Evolutionary conservation across 495 filamentous ascomycete species (phyloP), one percentile per base, ranked within the genome.

Genomic region (Xylaria nigripes): DNA sequence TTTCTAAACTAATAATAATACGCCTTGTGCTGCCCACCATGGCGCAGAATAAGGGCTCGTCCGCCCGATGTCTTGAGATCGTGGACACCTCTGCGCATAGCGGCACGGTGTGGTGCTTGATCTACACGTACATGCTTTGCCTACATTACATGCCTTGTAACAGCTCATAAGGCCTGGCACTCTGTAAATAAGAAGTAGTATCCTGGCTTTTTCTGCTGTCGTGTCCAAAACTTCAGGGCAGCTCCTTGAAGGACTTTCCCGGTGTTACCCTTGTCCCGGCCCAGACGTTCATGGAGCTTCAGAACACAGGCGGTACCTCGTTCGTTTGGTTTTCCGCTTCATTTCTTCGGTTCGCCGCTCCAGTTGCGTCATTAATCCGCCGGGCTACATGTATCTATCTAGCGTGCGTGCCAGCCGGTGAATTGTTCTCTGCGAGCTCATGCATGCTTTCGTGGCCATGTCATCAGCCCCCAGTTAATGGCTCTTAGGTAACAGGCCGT

Each of bases 371-470:
- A 68, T 67, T 64, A 68, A 60, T 41, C 54, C 53, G 57, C 63
- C 61, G 64, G 54, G 58, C 59, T 50, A 62, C 41, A 59, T 36
- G 50, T 61, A 62, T 58, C 57, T 61, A 67, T 40, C 36, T 40
- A 40, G 36, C 36, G 36, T 40, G 64, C 56, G 64, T 62, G 51
- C 54, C 62, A 64, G 57, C 60, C 62, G 62, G 58, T 67, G 62
- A 63, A 65, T 61, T 65, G 65, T 67, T 60, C 57, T 62, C 62
- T 65, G 65, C 62, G 59, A 57, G 55, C 57, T 59, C 61, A 72
- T 75, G 72, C 72, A 73, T 67, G 70, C 65, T 64, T 69, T 72
- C 70, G 70, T 74, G 70, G 69, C 66, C 58, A 60, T 57, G 57
- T 55, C 57, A 58, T 59, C 49, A 58, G 60, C 36, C 60, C 62